Evolutionary conservation across 108 stramenopile species (phyloP), one percentile per base, ranked within the genome.

Genomic region (Cyclostephanos tholiformis): DNA sequence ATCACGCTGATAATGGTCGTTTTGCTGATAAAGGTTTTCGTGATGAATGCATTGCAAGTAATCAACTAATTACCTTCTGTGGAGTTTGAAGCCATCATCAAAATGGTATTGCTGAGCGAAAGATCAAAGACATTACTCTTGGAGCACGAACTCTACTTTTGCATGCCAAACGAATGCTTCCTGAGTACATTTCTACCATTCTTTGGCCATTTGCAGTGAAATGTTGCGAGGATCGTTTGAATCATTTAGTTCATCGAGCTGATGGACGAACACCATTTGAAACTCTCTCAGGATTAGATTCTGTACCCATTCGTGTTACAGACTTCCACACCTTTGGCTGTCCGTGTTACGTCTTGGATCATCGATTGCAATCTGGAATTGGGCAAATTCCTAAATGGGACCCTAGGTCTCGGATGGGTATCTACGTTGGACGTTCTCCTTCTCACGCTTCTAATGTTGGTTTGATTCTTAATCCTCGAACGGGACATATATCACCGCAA

Each of bases 121-220:
- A 35, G 38, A 79, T 79, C 19, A 27, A 71, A 19, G 52, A 38
- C 17, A 6, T 79, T 6, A 58, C 59, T 0, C 71, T 65, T 38
- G 38, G 20, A 16, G 77, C 51, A 52, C 49, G 77, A 17, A 72
- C 64, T 9, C 16, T 58, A 13, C 26, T 72, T 32, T 23, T 71
- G 1, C 63, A 77, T 56, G 76, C 76, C 4, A 38, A 70, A 25
- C 48, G 69, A 6, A 48, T 51, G 22, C 55, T 64, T 36, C 61
- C 61, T 9, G 71, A 60, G 16, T 70, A 44, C 16, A 55, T 78
- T 4, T 50, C 46, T 14, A 67, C 71, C 26, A 71, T 71, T 17
- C 63, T 78, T 14, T 78, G 77, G 77, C 53, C 76, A 2, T 63
- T 84, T 68, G 84, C 84, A 16, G 17, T 88, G 27, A 67, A 80